These are phyloP conservation scores for Diaporthe citriasiana DNA, from an alignment of 2,329 filamentous ascomycete species.

Conservation along the genomic window DNA sequence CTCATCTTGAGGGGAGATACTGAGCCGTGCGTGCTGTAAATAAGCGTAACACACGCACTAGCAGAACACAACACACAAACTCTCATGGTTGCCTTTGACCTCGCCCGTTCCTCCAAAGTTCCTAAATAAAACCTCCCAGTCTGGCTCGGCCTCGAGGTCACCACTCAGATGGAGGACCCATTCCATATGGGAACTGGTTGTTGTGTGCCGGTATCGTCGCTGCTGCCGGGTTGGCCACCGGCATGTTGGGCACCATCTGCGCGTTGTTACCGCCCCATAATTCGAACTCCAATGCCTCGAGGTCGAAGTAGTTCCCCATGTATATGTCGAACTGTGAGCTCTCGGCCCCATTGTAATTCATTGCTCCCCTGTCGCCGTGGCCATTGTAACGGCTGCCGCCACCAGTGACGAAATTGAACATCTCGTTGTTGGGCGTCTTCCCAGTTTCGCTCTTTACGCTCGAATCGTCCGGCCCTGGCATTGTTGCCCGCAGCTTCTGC, in stretches of 20 bases:
- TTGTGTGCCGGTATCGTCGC: slow-evolving; percentile 15
- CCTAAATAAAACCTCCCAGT: not conserved
- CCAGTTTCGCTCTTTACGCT: slow-evolving; percentile 51
- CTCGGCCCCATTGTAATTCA: slow-evolving; percentile 43
- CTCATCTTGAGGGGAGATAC: slow-evolving; percentile 19
- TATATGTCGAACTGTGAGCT: slow-evolving; percentile 57
- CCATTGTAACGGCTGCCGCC: not conserved
- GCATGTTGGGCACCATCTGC: slow-evolving; percentile 27
- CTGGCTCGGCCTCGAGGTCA: slow-evolving; percentile 25
- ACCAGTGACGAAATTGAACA: slow-evolving; percentile 19
- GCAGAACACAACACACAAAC: slow-evolving; percentile 7
- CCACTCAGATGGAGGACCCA: slow-evolving; percentile 45
- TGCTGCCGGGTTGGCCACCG: slow-evolving; percentile 3
- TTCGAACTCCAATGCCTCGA: slow-evolving; percentile 61
- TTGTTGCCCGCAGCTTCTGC: slow-evolving; percentile 57
- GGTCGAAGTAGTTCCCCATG: slow-evolving; percentile 60
- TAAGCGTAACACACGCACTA: not conserved
- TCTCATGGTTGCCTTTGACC: not conserved
- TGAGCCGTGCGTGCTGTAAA: slow-evolving; percentile 31
- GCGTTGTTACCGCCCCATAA: slow-evolving; percentile 53
- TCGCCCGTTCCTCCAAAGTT: no score
- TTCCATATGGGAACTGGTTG: slow-evolving; percentile 46
- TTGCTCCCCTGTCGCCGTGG: slow-evolving; percentile 2
- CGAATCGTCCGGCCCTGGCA: slow-evolving; percentile 53
- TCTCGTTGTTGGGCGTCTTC: slow-evolving; percentile 39